Evolutionary conservation across 768 basidiomycete genomes (phyloP).

Genomic region (Ramaria sp.): DNA sequence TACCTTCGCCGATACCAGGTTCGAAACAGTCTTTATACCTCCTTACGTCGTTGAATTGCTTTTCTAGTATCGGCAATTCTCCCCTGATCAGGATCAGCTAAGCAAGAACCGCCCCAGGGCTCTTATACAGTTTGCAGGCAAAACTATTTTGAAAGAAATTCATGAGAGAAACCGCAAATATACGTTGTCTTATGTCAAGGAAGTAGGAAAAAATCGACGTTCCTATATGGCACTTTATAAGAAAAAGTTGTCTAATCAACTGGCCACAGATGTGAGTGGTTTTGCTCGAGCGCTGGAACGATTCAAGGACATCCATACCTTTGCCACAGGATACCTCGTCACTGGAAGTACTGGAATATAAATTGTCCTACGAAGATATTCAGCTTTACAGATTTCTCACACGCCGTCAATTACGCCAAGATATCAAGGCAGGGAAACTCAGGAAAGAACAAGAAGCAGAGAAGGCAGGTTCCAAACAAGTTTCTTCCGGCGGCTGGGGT

Average conservation of each 20-base stretch:
- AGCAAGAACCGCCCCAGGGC: conserved; percentile 50
- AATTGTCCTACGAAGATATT: conserved; percentile 87
- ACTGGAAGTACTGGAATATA: conserved; percentile 62
- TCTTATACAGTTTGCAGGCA: conserved; percentile 65
- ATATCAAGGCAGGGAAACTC: conserved; percentile 54
- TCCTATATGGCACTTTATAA: conserved; percentile 79
- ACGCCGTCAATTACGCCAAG: conserved; percentile 77
- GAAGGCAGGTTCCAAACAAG: conserved; percentile 46
- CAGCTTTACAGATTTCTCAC: conserved; percentile 96
- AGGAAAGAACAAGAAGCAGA: conserved; percentile 43
- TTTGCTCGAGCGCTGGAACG: not conserved
- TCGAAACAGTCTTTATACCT: conserved; percentile 12
- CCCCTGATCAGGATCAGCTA: conserved; percentile 54
- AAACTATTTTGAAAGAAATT: conserved; percentile 72
- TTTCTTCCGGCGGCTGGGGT: conserved; percentile 22
- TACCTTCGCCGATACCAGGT: conserved; percentile 80
- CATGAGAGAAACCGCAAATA: conserved; percentile 75
- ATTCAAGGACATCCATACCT: not conserved
- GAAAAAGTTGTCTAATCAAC: conserved; percentile 47
- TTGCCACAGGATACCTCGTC: conserved; percentile 16
- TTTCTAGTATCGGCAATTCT: conserved; percentile 70
- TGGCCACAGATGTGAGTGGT: conserved; percentile 43
- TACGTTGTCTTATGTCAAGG: conserved; percentile 86
- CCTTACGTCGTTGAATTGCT: not conserved
- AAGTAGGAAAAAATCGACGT: conserved; percentile 81